A percentile compares a stretch with the other conserved stretches of the same genome.
Evolutionary conservation across 169 alveolate species (phyloP).

Genomic region (Theileria parva): DNA sequence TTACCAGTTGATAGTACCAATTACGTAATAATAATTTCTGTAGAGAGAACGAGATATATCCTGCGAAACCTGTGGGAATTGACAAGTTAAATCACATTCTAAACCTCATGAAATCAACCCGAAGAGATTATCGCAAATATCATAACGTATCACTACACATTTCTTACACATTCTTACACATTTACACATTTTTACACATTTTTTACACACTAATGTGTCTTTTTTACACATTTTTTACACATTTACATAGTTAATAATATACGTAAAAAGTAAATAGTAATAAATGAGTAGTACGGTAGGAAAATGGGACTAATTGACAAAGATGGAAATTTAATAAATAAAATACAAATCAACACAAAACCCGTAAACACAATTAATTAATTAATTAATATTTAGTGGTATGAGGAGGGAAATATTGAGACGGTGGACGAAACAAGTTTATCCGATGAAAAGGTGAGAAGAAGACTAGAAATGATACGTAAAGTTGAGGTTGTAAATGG

Average conservation of each 20-base stretch:
- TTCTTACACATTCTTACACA: neutral
- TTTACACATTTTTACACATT: too few species aligned
- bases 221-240: too few species aligned
- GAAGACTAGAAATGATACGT: constrained; percentile 10
- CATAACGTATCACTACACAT: constrained; percentile 29
- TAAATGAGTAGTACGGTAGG: constrained; percentile 52
- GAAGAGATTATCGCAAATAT: constrained; percentile 74
- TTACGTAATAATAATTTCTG: too few species aligned
- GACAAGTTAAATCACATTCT: constrained; percentile 62
- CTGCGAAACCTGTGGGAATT: constrained; percentile 85
- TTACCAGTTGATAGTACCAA: too few species aligned
- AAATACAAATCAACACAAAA: constrained; percentile 12
- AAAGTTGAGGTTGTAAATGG: neutral
- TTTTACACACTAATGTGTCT: too few species aligned
- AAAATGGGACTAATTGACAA: constrained; percentile 68
- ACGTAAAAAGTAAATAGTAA: neutral
- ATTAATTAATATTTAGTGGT: constrained; percentile 23
- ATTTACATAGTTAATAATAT: neutral
- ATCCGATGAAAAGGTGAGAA: neutral
- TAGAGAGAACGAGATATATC: constrained; percentile 84
- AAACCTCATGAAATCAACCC: constrained; percentile 65
- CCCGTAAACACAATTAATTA: neutral
- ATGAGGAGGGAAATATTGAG: constrained; percentile 13
- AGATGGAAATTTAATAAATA: constrained; percentile 63
- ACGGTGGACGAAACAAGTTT: constrained; percentile 15